Evolutionary conservation across 805 yeast genomes (phyloP).

Genomic region (Hyphopichia homilentoma): DNA sequence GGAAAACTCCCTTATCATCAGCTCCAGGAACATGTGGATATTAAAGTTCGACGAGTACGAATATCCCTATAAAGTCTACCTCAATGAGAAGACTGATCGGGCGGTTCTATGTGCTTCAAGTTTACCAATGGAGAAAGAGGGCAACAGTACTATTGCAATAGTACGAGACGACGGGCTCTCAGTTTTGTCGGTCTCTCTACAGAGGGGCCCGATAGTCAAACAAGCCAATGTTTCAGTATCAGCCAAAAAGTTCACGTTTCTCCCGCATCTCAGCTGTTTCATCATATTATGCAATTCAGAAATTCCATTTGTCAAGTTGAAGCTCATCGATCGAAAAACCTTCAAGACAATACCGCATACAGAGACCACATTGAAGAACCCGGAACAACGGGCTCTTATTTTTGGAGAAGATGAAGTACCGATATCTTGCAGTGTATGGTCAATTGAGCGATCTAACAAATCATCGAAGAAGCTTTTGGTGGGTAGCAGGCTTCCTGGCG

Average conservation of each 20-base stretch:
- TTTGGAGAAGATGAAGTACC: constrained; percentile 30
- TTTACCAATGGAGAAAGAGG: constrained; percentile 5
- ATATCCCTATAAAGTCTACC: constrained; percentile 27
- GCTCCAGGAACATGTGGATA: constrained; percentile 29
- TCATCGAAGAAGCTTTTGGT: constrained; percentile 34
- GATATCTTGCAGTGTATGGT: constrained; percentile 31
- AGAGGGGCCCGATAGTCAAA: constrained; percentile 20
- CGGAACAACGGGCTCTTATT: constrained; percentile 8
- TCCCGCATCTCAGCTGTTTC: constrained; percentile 26
- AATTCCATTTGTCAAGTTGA: constrained; percentile 20
- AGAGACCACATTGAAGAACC: constrained; percentile 15
- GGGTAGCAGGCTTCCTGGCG: constrained; percentile 17
- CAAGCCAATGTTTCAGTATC: constrained; percentile 30
- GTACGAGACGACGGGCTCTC: constrained; percentile 37
- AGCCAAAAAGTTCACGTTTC: constrained; percentile 27
- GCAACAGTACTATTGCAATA: constrained; percentile 10
- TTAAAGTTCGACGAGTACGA: constrained; percentile 22
- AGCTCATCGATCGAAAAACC: constrained; percentile 31
- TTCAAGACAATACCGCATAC: constrained; percentile 18
- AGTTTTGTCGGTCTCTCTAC: constrained; percentile 19
- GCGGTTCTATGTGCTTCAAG: constrained; percentile 15
- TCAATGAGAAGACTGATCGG: constrained; percentile 34
- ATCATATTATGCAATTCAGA: constrained; percentile 29
- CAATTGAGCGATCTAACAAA: constrained; percentile 24
- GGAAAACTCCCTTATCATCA: constrained; percentile 20